These are phyloP conservation scores for Fusarium sacchari DNA, from an alignment of 2,329 filamentous ascomycete species.

Conservation along the genomic window DNA sequence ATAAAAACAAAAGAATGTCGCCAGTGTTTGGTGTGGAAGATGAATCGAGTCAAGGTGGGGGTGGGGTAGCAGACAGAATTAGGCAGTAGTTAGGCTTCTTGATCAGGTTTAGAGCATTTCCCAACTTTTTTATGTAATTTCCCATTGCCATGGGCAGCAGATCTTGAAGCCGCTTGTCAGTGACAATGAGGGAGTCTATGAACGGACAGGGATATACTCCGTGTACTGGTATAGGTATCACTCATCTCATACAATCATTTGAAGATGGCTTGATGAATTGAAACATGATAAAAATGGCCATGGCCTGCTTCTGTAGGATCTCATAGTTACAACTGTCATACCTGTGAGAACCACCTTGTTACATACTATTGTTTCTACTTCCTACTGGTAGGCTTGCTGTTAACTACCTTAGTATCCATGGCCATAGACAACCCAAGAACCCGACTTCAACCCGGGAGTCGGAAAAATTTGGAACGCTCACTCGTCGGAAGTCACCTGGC, in stretches of 20 bases:
- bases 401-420: not conserved
- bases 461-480: conserved; percentile 35
- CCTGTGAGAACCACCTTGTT: not conserved
- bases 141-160: conserved; percentile 20
- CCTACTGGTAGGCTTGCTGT: not conserved
- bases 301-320: not conserved
- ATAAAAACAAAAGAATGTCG: conserved; percentile 34
- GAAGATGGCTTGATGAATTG: not conserved
- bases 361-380: not conserved
- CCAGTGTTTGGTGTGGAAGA: conserved; percentile 29
- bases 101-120: conserved; percentile 13
- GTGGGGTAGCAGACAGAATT: conserved; percentile 39
- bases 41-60: conserved; percentile 41
- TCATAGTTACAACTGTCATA: not conserved
- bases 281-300: not conserved
- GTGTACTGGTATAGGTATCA: not conserved
- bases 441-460: conserved; percentile 31
- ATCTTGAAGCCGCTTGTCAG: not conserved
- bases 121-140: conserved; percentile 16
- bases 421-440: conserved; percentile 2
- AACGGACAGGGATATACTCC: not conserved
- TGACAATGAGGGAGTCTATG: not conserved
- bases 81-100: conserved; percentile 26
- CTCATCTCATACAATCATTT: not conserved
- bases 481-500: conserved; percentile 24